phyloP scores from a whole-genome alignment of 2,329 filamentous ascomycete genomes.

The Trichophyton verrucosum region DNA sequence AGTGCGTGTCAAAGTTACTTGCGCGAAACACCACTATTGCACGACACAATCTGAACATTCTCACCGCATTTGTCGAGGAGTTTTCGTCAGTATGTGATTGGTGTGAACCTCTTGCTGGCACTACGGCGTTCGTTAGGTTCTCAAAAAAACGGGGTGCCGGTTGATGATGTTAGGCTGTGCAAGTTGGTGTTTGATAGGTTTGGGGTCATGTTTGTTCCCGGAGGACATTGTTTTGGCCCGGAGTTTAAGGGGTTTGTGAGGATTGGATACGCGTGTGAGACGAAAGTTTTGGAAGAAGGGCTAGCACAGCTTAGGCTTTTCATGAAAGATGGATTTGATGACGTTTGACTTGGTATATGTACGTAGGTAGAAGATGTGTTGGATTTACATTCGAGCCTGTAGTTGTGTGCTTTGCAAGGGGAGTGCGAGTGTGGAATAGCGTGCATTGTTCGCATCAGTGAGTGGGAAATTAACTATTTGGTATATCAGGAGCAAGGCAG shows the following conservation, averaged over 20 bases:
- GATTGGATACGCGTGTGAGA: conserved; percentile 64
- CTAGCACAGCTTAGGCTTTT: conserved; percentile 45
- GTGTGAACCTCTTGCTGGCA: conserved; percentile 65
- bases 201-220: conserved; percentile 64
- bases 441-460: not conserved
- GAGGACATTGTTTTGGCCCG: conserved; percentile 58
- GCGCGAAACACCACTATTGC: conserved; percentile 54
- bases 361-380: not conserved
- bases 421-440: not conserved
- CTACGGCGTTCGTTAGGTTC: conserved; percentile 66
- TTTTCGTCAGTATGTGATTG: conserved; percentile 54
- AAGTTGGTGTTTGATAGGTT: conserved; percentile 53
- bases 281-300: conserved; percentile 53
- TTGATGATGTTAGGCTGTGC: conserved; percentile 64
- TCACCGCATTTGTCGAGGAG: conserved; percentile 56
- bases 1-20: conserved; percentile 52
- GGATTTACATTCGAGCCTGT: not conserved
- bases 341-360: not conserved
- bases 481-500: not conserved
- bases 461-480: not conserved
- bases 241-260: conserved; percentile 66
- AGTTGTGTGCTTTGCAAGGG: not conserved
- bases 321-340: conserved; percentile 33
- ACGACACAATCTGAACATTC: conserved; percentile 51
- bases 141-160: conserved; percentile 45